Percentiles rank a stretch among this genome's conserved stretches.
These are phyloP conservation scores for Rhipidocladum racemiflorum DNA, from an alignment of 176 grass and related monocot genomes.

Conservation along the genomic window DNA sequence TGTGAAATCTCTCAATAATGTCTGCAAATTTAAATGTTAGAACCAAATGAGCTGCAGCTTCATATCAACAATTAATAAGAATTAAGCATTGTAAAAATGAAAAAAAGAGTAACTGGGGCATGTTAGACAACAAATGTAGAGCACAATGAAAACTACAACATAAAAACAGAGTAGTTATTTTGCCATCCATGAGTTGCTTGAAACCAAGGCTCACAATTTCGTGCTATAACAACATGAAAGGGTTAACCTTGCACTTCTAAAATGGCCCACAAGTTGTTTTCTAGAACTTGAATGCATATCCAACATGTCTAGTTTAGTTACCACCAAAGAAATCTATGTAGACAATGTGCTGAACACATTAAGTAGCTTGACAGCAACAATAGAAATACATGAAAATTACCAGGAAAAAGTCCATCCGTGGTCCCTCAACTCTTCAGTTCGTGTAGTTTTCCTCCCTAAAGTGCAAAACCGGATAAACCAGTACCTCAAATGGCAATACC, in stretches of 20 bases:
- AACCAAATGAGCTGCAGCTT: constrained; percentile 20
- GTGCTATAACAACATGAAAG: not conserved
- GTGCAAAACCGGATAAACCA: too few species aligned
- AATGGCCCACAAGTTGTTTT: not conserved
- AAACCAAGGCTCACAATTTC: constrained; percentile 5
- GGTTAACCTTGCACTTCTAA: constrained; percentile 4
- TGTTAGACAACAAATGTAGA: not conserved
- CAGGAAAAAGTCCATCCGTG: too few species aligned
- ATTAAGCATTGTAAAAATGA: constrained; percentile 1
- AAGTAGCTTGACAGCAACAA: too few species aligned
- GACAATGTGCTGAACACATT: too few species aligned
- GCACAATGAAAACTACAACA: not conserved
- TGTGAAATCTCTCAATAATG: constrained; percentile 94
- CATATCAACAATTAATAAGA: constrained; percentile 3
- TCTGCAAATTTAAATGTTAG: constrained; percentile 50
- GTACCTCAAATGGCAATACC: too few species aligned
- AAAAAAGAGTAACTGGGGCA: not conserved
- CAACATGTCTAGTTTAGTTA: not conserved
- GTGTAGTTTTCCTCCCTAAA: too few species aligned
- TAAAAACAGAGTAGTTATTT: not conserved
- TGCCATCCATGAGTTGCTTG: constrained; percentile 1
- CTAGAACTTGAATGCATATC: constrained; percentile 12
- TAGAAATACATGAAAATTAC: too few species aligned
- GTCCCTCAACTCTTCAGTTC: too few species aligned
- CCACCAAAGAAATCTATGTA: too few species aligned